Evolutionary conservation across 257 asterid genomes (phyloP).

Genomic region (Nicotiana benthamiana): DNA sequence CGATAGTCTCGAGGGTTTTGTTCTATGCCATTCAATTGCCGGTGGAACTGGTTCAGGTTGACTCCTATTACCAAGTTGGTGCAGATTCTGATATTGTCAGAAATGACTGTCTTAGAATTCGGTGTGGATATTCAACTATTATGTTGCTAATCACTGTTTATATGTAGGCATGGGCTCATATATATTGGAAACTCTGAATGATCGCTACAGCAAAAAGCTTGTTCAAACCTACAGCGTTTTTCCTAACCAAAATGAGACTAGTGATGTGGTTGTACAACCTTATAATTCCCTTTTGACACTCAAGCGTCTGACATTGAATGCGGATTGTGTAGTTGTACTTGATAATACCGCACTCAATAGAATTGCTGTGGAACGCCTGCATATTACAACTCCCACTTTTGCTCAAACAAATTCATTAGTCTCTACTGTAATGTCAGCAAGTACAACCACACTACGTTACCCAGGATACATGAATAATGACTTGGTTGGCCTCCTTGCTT

Average conservation of each 20-base stretch:
- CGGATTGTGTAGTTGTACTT: constrained; percentile 98
- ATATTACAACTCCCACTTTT: constrained; percentile 87
- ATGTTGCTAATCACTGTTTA: constrained; percentile 11
- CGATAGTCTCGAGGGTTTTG: constrained; percentile 99
- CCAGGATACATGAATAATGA: constrained; percentile 99
- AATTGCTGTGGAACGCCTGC: constrained; percentile 96
- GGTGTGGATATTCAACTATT: not conserved
- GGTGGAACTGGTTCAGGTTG: constrained; percentile 44
- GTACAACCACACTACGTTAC: constrained; percentile 94
- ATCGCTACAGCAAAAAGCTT: constrained; percentile 97
- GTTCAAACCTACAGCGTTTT: constrained; percentile 98
- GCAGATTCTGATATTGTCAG: not conserved
- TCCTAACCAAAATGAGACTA: constrained; percentile 95
- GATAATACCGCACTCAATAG: constrained; percentile 95
- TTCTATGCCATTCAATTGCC: constrained; percentile 96
- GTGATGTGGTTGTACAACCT: constrained; percentile 99
- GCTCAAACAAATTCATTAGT: constrained; percentile 92
- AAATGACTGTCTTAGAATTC: not conserved
- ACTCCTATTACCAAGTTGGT: not conserved
- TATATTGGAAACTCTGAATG: constrained; percentile 88
- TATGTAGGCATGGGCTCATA: constrained; percentile 96
- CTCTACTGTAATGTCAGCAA: constrained; percentile 99
- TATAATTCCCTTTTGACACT: constrained; percentile 95
- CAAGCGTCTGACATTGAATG: constrained; percentile 86
- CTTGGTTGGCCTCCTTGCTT: constrained; percentile 99